These are phyloP conservation scores for Eucalyptus regnans DNA, from an alignment of 345 rosid species.

Conservation along the genomic window DNA sequence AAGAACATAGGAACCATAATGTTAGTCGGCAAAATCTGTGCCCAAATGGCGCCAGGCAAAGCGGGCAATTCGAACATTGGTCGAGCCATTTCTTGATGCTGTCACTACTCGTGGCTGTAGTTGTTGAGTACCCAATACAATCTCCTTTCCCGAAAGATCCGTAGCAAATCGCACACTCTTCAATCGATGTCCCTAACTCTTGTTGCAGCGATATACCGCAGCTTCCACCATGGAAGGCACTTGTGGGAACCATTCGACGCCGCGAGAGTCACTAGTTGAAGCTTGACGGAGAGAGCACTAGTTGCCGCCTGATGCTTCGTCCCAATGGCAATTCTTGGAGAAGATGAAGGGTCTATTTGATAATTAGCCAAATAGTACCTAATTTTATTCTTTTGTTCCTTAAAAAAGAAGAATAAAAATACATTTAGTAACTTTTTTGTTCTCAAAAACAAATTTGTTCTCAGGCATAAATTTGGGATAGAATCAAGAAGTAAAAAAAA, in stretches of 20 bases:
- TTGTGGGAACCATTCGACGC: not conserved
- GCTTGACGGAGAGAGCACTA: not conserved
- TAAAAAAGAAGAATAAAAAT: no score
- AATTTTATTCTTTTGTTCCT: no score
- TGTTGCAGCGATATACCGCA: not conserved
- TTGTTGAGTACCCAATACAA: not conserved
- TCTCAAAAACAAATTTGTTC: no score
- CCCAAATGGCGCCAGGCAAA: not conserved
- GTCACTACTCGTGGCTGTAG: not conserved
- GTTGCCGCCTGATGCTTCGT: not conserved
- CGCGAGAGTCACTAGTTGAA: not conserved
- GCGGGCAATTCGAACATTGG: not conserved
- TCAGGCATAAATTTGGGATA: rapidly evolving
- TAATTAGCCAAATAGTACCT: no score
- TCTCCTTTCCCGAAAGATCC: not conserved
- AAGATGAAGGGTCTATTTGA: rapidly evolving
- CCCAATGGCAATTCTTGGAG: not conserved
- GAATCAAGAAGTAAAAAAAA: no score
- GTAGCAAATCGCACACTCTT: not conserved
- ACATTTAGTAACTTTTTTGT: no score
- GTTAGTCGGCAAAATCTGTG: not conserved
- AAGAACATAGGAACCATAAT: not conserved
- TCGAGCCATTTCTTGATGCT: not conserved
- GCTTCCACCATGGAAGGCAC: not conserved
- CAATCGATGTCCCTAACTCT: not conserved